phyloP scores from a whole-genome alignment of 2,329 filamentous ascomycete species.

The Paraphoma chrysanthemicola region DNA sequence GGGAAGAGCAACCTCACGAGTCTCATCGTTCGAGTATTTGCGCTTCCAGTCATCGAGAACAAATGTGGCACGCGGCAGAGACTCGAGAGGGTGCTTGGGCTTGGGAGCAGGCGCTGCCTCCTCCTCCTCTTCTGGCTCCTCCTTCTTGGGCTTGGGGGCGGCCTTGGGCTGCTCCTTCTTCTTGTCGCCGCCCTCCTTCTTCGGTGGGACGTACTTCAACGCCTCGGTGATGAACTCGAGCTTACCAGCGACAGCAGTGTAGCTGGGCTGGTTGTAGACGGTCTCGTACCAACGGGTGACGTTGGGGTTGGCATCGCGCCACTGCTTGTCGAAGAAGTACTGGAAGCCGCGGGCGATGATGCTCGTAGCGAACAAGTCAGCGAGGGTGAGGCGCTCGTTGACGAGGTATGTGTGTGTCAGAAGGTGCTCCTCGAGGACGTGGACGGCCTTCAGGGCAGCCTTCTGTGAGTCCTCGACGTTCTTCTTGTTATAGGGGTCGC shows the following conservation, averaged over 20 bases:
- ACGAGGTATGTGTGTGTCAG: slow-evolving; percentile 95
- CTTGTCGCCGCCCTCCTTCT: slow-evolving; percentile 71
- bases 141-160: slow-evolving; percentile 60
- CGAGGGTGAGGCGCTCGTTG: slow-evolving; percentile 95
- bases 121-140: slow-evolving; percentile 67
- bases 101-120: slow-evolving; percentile 73
- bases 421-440: slow-evolving; percentile 85
- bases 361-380: slow-evolving; percentile 84
- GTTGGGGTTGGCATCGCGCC: slow-evolving; percentile 82
- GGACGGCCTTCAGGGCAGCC: slow-evolving; percentile 70
- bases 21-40: slow-evolving; percentile 96
- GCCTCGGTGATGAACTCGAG: slow-evolving; percentile 82
- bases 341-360: slow-evolving; percentile 88
- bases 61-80: slow-evolving; percentile 79
- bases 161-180: slow-evolving; percentile 74
- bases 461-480: slow-evolving; percentile 80
- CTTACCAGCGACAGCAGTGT: slow-evolving; percentile 78
- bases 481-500: slow-evolving; percentile 97
- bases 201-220: slow-evolving; percentile 76
- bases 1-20: slow-evolving; percentile 79
- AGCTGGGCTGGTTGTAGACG: slow-evolving; percentile 90
- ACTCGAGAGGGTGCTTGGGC: slow-evolving; percentile 94
- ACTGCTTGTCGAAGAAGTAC: slow-evolving; percentile 92
- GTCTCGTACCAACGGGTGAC: slow-evolving; percentile 94
- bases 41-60: slow-evolving; percentile 98